phyloP scores from a whole-genome alignment of 306 rosid species.

The Cucurbita argyrosperma region DNA sequence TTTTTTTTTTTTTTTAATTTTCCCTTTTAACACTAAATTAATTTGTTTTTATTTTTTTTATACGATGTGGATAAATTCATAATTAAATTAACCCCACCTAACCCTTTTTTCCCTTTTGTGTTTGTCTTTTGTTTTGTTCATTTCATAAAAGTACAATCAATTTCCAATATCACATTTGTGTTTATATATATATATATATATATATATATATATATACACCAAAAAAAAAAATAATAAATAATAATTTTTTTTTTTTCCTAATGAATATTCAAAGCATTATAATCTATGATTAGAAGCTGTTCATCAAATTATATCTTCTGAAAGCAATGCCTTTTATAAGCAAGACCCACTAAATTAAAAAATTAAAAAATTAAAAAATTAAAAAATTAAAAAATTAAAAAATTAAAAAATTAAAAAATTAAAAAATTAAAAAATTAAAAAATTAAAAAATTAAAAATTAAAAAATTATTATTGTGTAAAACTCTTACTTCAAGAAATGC shows the following conservation, averaged over 20 bases:
- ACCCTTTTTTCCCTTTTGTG: not conserved
- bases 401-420: not conserved
- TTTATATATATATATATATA: too few relatives aligned
- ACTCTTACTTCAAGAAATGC: not conserved
- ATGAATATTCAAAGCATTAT: too few relatives aligned
- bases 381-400: not conserved
- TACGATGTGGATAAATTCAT: not conserved
- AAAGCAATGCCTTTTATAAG: not conserved
- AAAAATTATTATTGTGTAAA: too few relatives aligned
- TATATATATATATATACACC: too few relatives aligned
- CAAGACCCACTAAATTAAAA: not conserved
- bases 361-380: not conserved
- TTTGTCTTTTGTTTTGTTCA: not conserved
- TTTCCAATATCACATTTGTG: not conserved
- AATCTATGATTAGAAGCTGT: too few relatives aligned
- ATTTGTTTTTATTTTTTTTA: not conserved
- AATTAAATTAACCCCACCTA: not conserved
- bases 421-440: not conserved
- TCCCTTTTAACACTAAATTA: too few relatives aligned
- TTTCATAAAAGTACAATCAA: not conserved
- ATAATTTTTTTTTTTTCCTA: too few relatives aligned
- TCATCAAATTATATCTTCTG: too few relatives aligned
- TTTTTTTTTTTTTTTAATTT: too few relatives aligned
- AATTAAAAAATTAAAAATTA: not conserved
- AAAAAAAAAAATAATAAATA: not conserved